Evolutionary conservation across 1,284 basidiomycete species (phyloP).

Genomic region (Mycena sp.): DNA sequence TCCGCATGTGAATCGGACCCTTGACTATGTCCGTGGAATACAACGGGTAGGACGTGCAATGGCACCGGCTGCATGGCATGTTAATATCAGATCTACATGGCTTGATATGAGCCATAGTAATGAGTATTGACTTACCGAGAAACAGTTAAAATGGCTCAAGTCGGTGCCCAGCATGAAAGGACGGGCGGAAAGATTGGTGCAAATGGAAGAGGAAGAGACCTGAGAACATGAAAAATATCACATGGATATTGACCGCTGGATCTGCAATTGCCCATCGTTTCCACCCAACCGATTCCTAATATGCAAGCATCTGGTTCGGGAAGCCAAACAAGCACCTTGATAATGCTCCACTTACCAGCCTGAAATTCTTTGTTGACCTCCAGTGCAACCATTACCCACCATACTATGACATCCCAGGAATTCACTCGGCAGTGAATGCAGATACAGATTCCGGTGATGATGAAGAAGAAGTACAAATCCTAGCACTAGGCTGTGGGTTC

Average conservation of each 20-base stretch:
- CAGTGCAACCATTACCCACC: constrained; percentile 20
- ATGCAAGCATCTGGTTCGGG: constrained; percentile 27
- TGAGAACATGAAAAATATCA: constrained; percentile 17
- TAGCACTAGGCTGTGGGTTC: too few relatives aligned
- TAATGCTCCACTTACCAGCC: neutral
- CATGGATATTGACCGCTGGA: constrained; percentile 14
- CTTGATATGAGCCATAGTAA: neutral
- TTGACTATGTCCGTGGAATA: neutral
- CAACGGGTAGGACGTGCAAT: neutral
- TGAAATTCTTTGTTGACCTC: constrained; percentile 12
- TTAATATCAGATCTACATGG: neutral
- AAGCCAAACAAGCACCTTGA: constrained; percentile 7
- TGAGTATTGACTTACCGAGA: neutral
- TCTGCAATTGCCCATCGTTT: constrained; percentile 19
- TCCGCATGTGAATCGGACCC: neutral
- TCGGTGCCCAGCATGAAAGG: neutral
- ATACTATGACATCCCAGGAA: constrained; percentile 15
- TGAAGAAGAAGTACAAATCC: neutral
- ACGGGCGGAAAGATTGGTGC: neutral
- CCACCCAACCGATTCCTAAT: constrained; percentile 14
- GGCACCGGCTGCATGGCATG: constrained; percentile 4
- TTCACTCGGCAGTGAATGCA: neutral
- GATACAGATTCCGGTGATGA: too few relatives aligned
- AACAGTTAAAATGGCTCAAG: neutral
- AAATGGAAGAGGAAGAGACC: constrained; percentile 6